These are phyloP conservation scores for Candolleomyces eurysporus DNA, from an alignment of 768 basidiomycete genomes.

Conservation along the genomic window DNA sequence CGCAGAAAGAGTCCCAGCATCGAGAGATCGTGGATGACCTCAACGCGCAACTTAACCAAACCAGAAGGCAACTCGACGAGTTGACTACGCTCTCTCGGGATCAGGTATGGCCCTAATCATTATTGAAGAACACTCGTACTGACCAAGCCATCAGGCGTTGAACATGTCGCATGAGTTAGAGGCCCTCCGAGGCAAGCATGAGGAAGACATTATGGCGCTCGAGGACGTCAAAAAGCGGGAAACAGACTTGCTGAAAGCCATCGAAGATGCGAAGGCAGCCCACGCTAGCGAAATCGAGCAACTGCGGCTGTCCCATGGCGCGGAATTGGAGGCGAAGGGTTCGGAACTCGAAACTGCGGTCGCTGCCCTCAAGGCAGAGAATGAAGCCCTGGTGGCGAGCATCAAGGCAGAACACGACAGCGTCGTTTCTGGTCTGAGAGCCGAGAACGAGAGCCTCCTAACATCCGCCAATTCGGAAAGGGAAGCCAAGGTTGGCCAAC, in stretches of 20 bases:
- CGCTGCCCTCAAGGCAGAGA: conserved; percentile 36
- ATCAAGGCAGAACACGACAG: conserved; percentile 10
- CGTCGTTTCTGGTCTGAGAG: conserved; percentile 26
- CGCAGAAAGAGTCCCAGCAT: conserved; percentile 92
- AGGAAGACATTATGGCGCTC: conserved; percentile 48
- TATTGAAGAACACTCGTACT: not conserved
- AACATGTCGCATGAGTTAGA: conserved; percentile 91
- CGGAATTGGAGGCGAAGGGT: conserved; percentile 34
- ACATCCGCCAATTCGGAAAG: conserved; percentile 36
- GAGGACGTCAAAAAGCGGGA: conserved; percentile 60
- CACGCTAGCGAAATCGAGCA: conserved; percentile 48
- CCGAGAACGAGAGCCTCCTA: not conserved
- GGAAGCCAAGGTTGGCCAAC: conserved; percentile 31
- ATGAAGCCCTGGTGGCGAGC: conserved; percentile 13
- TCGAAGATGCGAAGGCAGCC: conserved; percentile 51
- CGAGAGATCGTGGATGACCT: conserved; percentile 75
- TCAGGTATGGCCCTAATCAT: conserved; percentile 54
- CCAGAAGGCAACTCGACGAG: conserved; percentile 79
- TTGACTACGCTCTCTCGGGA: conserved; percentile 78
- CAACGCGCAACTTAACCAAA: conserved; percentile 61
- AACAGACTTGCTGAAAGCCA: conserved; percentile 44
- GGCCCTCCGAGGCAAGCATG: conserved; percentile 61
- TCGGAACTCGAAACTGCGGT: conserved; percentile 48
- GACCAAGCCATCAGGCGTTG: conserved; percentile 47
- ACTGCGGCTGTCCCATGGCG: conserved; percentile 49